Percentiles rank a stretch among this genome's conserved stretches.
phyloP scores from a whole-genome alignment of 1,284 basidiomycete species.

The Marasmius oreades region DNA sequence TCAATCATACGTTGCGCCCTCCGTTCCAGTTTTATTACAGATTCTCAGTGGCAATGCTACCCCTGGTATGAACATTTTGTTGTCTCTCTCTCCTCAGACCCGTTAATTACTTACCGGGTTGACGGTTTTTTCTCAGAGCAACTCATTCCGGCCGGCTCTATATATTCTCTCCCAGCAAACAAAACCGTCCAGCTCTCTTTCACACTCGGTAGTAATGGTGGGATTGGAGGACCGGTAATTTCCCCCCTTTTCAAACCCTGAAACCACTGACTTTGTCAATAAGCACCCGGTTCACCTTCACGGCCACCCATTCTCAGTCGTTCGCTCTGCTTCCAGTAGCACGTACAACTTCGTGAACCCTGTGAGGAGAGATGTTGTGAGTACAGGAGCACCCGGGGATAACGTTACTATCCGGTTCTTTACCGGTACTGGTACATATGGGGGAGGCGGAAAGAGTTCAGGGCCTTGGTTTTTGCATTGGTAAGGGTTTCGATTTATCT shows the following conservation, averaged over 20 bases:
- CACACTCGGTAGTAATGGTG: neutral
- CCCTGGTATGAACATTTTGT: neutral
- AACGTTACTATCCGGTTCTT: neutral
- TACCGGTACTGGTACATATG: neutral
- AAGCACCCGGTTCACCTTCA: neutral
- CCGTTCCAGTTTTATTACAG: constrained; percentile 8
- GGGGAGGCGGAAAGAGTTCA: neutral
- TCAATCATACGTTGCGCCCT: neutral
- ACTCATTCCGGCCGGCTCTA: constrained; percentile 1
- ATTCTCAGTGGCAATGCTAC: constrained; percentile 3
- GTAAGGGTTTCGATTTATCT: neutral
- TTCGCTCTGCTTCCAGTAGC: neutral
- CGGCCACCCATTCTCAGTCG: neutral
- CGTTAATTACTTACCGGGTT: no score
- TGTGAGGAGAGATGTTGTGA: neutral
- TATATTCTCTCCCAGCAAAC: constrained; percentile 5
- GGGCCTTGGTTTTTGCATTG: constrained; percentile 1
- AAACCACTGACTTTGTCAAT: neutral
- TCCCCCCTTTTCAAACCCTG: neutral
- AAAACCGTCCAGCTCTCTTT: constrained; percentile 4
- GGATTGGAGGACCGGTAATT: neutral
- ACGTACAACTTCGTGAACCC: neutral
- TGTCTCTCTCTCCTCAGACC: neutral
- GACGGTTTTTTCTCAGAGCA: neutral
- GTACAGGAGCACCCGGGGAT: neutral